A percentile compares a stretch with the other conserved stretches of the same genome.
These are phyloP conservation scores for Tylopilus felleus DNA, from an alignment of 768 basidiomycete species.

Conservation along the genomic window DNA sequence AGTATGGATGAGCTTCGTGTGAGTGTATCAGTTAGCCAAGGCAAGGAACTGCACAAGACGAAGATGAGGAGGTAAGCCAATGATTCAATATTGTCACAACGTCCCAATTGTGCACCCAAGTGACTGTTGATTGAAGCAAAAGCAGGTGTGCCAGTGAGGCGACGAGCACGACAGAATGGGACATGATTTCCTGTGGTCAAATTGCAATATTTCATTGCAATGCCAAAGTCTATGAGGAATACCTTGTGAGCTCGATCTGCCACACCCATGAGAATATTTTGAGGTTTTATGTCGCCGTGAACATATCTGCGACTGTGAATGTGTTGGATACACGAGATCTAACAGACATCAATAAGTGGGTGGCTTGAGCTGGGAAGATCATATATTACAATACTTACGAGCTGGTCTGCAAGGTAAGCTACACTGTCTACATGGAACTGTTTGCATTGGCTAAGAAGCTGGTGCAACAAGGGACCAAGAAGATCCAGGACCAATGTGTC, in stretches of 20 bases:
- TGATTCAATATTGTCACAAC: not conserved
- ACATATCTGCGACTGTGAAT: not conserved
- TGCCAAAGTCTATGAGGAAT: not conserved
- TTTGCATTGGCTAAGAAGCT: not conserved
- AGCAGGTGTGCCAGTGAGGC: not conserved
- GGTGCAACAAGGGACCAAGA: not conserved
- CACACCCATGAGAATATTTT: not conserved
- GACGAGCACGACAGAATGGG: not conserved
- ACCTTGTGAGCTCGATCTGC: not conserved
- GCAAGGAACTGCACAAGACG: not conserved
- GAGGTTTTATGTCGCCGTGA: not conserved
- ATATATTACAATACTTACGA: not conserved
- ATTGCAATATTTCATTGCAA: not conserved
- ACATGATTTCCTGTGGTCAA: not conserved
- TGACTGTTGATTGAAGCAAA: constrained; percentile 1
- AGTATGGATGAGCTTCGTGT: not conserved
- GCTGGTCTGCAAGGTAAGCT: not conserved
- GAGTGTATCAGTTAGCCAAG: not conserved
- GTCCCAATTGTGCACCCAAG: not conserved
- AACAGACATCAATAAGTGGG: no score
- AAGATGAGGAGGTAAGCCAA: not conserved
- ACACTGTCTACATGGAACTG: not conserved
- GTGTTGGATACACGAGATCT: not conserved
- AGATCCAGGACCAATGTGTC: not conserved
- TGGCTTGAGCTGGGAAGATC: no score